Evolutionary conservation across 2,329 filamentous ascomycete genomes (phyloP).

Genomic region (Trichoderma sp.): DNA sequence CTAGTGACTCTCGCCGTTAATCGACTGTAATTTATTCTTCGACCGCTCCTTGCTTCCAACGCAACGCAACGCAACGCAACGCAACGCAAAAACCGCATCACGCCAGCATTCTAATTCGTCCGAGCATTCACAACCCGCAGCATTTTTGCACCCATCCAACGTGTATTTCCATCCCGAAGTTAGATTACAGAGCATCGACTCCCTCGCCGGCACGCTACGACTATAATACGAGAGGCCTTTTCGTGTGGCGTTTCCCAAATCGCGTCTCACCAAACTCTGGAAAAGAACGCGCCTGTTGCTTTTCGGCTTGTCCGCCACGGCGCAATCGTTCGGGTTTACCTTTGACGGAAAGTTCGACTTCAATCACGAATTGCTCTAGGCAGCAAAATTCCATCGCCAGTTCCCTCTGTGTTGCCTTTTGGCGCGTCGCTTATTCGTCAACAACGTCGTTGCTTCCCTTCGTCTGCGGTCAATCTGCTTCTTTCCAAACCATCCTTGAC

Average conservation of each 20-base stretch:
- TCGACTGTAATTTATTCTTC: slow-evolving; percentile 35
- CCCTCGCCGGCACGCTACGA: neutral
- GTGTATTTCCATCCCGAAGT: neutral
- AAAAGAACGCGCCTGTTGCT: neutral
- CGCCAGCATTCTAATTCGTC: slow-evolving; percentile 17
- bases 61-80: slow-evolving; percentile 17
- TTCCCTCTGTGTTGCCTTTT: neutral
- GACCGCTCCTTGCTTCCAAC: slow-evolving; percentile 26
- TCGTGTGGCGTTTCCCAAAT: neutral
- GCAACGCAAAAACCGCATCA: neutral
- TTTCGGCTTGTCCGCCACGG: neutral
- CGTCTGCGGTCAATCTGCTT: neutral
- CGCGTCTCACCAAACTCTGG: neutral
- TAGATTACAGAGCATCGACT: neutral
- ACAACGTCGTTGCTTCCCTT: slow-evolving; percentile 14
- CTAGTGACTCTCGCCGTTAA: slow-evolving; percentile 31
- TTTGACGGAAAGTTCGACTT: slow-evolving; percentile 10
- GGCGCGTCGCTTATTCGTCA: neutral
- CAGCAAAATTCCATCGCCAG: neutral
- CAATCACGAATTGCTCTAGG: neutral
- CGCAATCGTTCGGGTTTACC: neutral
- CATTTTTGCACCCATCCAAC: slow-evolving; percentile 1
- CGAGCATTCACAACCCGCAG: slow-evolving; percentile 12
- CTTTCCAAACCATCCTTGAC: neutral
- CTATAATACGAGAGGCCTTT: neutral